These are phyloP conservation scores for Skeletonema grethae DNA, from an alignment of 108 stramenopile genomes.

Conservation along the genomic window DNA sequence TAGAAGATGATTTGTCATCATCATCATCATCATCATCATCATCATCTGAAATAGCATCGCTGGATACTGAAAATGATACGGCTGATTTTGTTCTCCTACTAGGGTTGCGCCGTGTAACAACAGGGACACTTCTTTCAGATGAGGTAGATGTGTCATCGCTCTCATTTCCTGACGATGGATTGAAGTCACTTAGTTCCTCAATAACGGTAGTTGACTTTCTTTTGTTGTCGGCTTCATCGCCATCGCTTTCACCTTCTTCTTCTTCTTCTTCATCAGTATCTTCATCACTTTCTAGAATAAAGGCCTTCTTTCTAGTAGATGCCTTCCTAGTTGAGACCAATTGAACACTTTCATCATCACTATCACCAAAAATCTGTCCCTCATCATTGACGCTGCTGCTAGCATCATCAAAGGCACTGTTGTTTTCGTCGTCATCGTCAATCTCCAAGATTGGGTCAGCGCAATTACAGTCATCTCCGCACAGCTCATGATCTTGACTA, in stretches of 20 bases:
- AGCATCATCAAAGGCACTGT: slow-evolving; percentile 26
- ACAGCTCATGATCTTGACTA: slow-evolving; percentile 17
- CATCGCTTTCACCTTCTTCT: background rate
- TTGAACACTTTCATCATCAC: slow-evolving; percentile 16
- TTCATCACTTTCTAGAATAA: slow-evolving; percentile 7
- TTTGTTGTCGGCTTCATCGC: slow-evolving; percentile 6
- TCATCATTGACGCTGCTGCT: background rate
- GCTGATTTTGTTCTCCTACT: background rate
- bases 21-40: slow-evolving; percentile 12
- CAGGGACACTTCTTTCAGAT: background rate
- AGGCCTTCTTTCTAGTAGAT: background rate
- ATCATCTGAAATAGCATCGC: background rate
- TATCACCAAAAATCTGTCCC: background rate
- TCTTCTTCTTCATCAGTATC: slow-evolving; percentile 19
- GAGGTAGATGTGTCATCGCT: background rate
- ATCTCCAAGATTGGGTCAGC: slow-evolving; percentile 47
- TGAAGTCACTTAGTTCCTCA: background rate
- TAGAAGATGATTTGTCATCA: slow-evolving; percentile 8
- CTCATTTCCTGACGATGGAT: background rate
- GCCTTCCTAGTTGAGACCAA: background rate
- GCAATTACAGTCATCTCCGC: slow-evolving; percentile 43
- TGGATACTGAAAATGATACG: background rate
- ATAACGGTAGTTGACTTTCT: background rate
- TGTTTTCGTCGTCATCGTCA: slow-evolving; percentile 31
- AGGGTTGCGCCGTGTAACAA: background rate